Conservation (phyloP, 257 asterid species). For the Misopates orontium region DNA sequence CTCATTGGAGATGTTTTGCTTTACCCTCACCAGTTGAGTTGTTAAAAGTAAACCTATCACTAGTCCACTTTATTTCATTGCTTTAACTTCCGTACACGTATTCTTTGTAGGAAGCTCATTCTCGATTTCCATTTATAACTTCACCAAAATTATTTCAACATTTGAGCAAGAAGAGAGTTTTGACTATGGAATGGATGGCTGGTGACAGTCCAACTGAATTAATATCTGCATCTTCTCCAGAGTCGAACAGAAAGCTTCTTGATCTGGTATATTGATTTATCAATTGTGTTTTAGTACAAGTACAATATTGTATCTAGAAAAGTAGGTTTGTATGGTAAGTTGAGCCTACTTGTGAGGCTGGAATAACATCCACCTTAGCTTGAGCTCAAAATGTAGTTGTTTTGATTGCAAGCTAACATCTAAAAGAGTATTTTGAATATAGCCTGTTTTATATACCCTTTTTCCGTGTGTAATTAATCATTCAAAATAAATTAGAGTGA, state of each 20-base stretch:
- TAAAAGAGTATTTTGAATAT: too few relatives aligned
- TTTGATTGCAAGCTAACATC: too few relatives aligned
- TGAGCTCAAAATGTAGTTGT: too few relatives aligned
- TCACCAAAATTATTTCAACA: constrained; percentile 69
- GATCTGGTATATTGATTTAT: constrained; percentile 44
- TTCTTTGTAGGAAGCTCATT: constrained; percentile 77
- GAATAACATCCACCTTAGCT: too few relatives aligned
- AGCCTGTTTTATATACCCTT: too few relatives aligned
- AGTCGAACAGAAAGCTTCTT: constrained; percentile 58
- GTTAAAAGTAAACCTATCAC: constrained; percentile 13
- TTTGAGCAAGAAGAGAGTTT: constrained; percentile 72
- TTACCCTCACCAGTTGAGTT: not conserved
- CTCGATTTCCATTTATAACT: constrained; percentile 62
- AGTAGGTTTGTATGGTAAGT: not conserved
- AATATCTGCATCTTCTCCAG: constrained; percentile 50
- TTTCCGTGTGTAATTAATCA: too few relatives aligned
- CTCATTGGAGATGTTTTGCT: too few relatives aligned
- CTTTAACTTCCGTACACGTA: constrained; percentile 20
- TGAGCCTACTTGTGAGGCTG: not conserved
- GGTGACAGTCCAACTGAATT: constrained; percentile 91
- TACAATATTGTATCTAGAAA: constrained; percentile 15
- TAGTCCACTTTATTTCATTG: constrained; percentile 9
- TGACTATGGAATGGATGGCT: constrained; percentile 96
- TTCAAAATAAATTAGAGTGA: not conserved
- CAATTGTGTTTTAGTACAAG: constrained; percentile 9